phyloP scores from a whole-genome alignment of 2,329 filamentous ascomycete species.

The Cordyceps cicadae region DNA sequence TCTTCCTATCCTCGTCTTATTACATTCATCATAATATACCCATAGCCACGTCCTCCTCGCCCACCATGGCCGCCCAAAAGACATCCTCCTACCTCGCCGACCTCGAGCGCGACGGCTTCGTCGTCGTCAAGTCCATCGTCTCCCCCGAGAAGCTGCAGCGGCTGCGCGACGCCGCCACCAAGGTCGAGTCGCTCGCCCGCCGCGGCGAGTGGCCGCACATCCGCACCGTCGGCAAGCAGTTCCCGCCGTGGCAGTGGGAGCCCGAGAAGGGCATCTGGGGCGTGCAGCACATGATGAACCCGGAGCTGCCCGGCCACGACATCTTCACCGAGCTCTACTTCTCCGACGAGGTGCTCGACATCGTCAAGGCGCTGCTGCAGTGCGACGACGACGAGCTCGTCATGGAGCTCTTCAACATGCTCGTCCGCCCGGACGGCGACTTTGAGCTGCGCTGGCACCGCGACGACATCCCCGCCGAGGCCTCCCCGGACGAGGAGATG shows the following conservation, averaged over 20 bases:
- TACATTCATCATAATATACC: background rate
- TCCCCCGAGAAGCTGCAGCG: conserved; percentile 42
- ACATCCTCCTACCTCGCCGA: conserved; percentile 25
- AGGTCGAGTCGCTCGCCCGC: conserved; percentile 54
- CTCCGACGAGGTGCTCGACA: conserved; percentile 50
- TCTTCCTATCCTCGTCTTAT: background rate
- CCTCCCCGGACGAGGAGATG: conserved; percentile 58
- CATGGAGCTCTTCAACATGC: conserved; percentile 83
- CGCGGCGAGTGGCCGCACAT: conserved; percentile 72
- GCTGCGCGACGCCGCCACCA: conserved; percentile 52
- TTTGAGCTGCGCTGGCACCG: conserved; percentile 80
- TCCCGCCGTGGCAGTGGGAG: conserved; percentile 70
- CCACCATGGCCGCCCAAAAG: conserved; percentile 16
- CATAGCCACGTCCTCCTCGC: background rate
- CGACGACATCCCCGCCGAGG: conserved; percentile 68
- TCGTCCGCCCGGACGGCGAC: conserved; percentile 61
- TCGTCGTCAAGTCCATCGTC: conserved; percentile 60
- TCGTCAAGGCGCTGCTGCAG: conserved; percentile 57
- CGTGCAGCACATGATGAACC: conserved; percentile 77
- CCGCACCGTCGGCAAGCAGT: conserved; percentile 80
- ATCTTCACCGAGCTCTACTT: conserved; percentile 67
- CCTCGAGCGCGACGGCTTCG: conserved; percentile 67
- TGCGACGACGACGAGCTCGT: conserved; percentile 56
- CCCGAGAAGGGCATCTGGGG: conserved; percentile 70
- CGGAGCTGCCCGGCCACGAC: conserved; percentile 52